Evolutionary conservation across 352 stramenopile species (phyloP).

Genomic region (Blastocystis sp.): DNA sequence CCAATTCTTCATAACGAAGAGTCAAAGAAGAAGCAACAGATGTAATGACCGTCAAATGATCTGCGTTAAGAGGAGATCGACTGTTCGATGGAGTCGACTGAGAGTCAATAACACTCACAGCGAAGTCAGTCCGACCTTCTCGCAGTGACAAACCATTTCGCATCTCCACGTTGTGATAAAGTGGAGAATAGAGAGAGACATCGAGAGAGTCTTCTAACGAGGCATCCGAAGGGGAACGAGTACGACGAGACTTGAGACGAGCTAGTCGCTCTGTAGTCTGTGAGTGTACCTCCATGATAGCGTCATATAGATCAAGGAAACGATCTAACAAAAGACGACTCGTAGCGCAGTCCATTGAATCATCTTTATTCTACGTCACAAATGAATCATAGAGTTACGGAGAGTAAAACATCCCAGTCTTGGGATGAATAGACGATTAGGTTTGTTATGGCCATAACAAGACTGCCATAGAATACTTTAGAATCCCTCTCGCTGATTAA

Average conservation of each 20-base stretch:
- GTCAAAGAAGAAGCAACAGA: neutral
- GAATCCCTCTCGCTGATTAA: neutral
- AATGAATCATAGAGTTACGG: neutral
- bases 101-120: neutral
- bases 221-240: neutral
- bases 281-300: neutral
- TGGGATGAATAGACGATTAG: neutral
- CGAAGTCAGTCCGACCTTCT: neutral
- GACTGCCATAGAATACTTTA: constrained; percentile 24
- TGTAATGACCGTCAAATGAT: constrained; percentile 8
- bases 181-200: neutral
- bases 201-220: neutral
- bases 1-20: neutral
- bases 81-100: neutral
- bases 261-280: neutral
- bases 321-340: neutral
- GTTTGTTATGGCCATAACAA: constrained; percentile 21
- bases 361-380: neutral
- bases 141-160: neutral
- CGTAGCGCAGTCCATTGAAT: neutral
- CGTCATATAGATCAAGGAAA: neutral
- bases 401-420: neutral
- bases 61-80: neutral
- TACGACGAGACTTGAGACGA: neutral
- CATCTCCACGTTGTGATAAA: neutral